phyloP scores from a whole-genome alignment of 2,329 filamentous ascomycete genomes.

The Knufia fluminis region DNA sequence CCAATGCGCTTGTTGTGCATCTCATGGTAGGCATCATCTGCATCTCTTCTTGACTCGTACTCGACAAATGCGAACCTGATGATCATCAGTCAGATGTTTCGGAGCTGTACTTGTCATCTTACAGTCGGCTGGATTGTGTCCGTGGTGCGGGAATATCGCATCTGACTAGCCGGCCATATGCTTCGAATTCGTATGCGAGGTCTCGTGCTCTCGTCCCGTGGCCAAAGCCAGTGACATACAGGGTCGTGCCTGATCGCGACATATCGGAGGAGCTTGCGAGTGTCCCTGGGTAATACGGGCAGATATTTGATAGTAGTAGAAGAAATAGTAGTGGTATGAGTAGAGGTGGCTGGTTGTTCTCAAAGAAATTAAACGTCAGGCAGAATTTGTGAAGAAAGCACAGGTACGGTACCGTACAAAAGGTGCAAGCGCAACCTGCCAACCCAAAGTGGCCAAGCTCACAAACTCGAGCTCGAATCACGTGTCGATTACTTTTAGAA shows the following conservation, averaged over 20 bases:
- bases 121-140: constrained; percentile 90
- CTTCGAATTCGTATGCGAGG: constrained; percentile 99
- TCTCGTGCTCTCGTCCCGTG: constrained; percentile 97
- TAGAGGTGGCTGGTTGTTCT: neutral
- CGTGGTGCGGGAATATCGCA: constrained; percentile 96
- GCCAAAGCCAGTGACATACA: constrained; percentile 99
- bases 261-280: neutral
- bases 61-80: constrained; percentile 91
- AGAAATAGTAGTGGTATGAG: neutral
- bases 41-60: constrained; percentile 96
- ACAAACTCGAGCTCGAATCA: no score
- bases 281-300: no score
- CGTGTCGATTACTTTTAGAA: no score
- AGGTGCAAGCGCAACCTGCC: no score
- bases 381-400: constrained; percentile 2
- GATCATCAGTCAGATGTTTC: constrained; percentile 26
- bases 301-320: neutral
- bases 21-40: constrained; percentile 97
- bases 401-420: neutral
- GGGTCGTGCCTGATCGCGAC: constrained; percentile 72
- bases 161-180: constrained; percentile 96
- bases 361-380: neutral
- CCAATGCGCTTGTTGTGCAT: constrained; percentile 99
- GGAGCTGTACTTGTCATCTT: constrained; percentile 36
- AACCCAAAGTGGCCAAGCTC: no score